Base-by-base conservation (phyloP, 2,329 filamentous ascomycete genomes). In the Aspergillus sclerotialis region DNA sequence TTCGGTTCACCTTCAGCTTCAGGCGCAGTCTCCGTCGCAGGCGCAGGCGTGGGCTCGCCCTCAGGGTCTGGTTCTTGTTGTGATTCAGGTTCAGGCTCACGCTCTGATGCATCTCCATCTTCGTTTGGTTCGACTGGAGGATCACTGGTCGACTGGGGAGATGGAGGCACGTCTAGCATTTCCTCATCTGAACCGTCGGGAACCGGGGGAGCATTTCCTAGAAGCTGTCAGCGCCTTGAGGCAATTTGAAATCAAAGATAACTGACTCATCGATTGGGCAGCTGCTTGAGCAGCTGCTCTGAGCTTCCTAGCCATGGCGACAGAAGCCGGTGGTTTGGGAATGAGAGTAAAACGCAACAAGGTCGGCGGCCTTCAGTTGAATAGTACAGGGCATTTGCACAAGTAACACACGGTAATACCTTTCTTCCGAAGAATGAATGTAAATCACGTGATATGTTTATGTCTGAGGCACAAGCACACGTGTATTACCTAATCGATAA, bases 201-300 rank as follows among this genome's bases (percentile, higher is more conserved):
- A 21, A 62, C 43, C 31, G 56, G 53, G 40, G 63, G 60, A 32
- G 56, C 59, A 45, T 60, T 64, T 46, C 60, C 68, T 70, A 41
- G 24, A 32, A 21, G 19, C 17, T 26, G 37, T 53, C 40, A 56
- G 41, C 36, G 11, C 16, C 13, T 21, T 26, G 14, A 10, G 15
- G 25, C 26, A 11, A 30, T 13, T 5, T 26, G 28, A n/a, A 16
- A 14, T n/a, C 27, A 27, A 15, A 21, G 32, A 35, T 28, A 7
- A 54, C 62, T 44, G 50, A 68, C 65, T 62, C 44, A 67, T 54
- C 17, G 63, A 67, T 42, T 65, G 58, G n/a, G 61, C 60, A 40
- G 66, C 65, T 44, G 64, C 65, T 43, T 67, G 64, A 12, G 65
- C 66, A 48, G 66, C 67, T 33, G 63, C 60, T 48, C 66, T 55